Evolutionary conservation across 2,329 filamentous ascomycete species (phyloP), one percentile per base, ranked within the genome.

Genomic region (Cercospora janseana): DNA sequence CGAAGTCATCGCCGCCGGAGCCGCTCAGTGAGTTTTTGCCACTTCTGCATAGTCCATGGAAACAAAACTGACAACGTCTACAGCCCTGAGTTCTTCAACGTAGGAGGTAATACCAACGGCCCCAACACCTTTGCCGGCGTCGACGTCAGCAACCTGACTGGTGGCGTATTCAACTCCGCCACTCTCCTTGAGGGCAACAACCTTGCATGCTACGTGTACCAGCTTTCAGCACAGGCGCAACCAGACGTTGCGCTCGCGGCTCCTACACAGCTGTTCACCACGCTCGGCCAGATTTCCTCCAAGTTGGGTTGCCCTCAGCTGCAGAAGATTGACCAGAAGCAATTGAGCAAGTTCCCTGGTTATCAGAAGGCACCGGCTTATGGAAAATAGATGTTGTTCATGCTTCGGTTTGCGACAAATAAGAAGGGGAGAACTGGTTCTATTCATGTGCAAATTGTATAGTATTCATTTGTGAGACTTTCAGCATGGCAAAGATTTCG

Each of bases 101-200:
- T 69, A 16, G 67, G 67, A 31, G 67, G 67, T 37, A 70, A 70
- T 56, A 67, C 66, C 6, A 66, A 66, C 9, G 61, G 54, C 2
- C 46, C 56, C 13, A 63, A 68, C 52, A 60, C 60, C n/a, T 70
- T 68, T 56, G 57, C 60, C 18, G 65, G 65, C 26, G 45, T 71
- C 35, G 60, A 70, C 49, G 47, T 68, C 4, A 58, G 43, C 12
- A 57, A 70, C 40, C 35, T 73, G n/a, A 71, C 69, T 8, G 64
- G 63, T 10, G 71, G 71, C 7, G 46, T 35, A 4, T 46, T 51
- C 34, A 45, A 51, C 27, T 44, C 48, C 15, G 15, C 46, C 2
- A 52, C 34, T n/a, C 51, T 63, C 3, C 38, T 57, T 44, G 31
- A 56, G n/a, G 66, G 63, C n/a, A 65, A 70, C 58, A 68, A 68